Evolutionary conservation across 805 yeast species (phyloP), one percentile per base, ranked within the genome.

Genomic region (Candida ipomoeae): DNA sequence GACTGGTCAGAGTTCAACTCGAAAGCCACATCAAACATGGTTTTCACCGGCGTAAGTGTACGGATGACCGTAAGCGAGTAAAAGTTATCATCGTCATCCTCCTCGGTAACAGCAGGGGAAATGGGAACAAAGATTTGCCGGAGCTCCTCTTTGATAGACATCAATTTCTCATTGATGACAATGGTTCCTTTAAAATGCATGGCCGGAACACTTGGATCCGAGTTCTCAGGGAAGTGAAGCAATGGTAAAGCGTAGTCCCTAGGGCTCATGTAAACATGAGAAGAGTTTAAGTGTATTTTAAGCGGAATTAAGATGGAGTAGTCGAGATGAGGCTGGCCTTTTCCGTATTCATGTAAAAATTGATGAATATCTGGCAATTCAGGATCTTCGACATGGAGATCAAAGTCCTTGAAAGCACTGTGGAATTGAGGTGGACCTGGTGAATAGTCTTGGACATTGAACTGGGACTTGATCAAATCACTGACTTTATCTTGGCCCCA

Each of bases 21-120:
- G 21, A 82, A 74, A 13, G 70, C 64, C 50, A 82, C 57, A 55
- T 83, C 80, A 31, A 80, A 66, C 63, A 74, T 76, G 36, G 79
- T 69, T 55, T 84, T 84, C 18, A 84, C 76, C 0, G 85, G 81
- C 2, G 85, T 81, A 62, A 84, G 69, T 0, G 89, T 84, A 57
- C 89, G 74, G 0, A 84, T 76, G 13, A 83, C 73, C 54, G 74
- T 76, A 2, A 77, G 75, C 0, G 85, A 82, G 63, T 82, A 84
- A 48, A 84, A 74, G 37, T 75, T 78, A 56, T 81, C 82, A 23
- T 44, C 48, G 6, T 38, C 44, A 5, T 48, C 53, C 18, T 42
- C 57, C 7, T 61, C 64, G 3, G 58, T 49, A 41, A 67, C 71
- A 21, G 66, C 77, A 0, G 84, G 81, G 3, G 84, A 82, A 62